A percentile compares a stretch with the other conserved stretches of the same genome.
Evolutionary conservation across 2,329 filamentous ascomycete genomes (phyloP).

Genomic region (Colletotrichum filicis): DNA sequence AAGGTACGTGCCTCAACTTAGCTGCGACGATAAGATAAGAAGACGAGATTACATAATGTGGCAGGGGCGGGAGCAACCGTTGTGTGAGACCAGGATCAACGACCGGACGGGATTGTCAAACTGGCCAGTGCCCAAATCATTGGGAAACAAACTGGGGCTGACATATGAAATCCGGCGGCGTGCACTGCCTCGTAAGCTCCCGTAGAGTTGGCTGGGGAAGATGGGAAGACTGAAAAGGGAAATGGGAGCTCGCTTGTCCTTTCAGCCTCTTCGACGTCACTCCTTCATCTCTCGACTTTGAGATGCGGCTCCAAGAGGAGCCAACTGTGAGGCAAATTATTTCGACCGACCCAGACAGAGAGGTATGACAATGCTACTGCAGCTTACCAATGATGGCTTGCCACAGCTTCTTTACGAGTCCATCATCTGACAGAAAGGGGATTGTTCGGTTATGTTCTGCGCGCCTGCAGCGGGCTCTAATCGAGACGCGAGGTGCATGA

Average conservation of each 20-base stretch:
- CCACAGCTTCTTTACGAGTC: conserved; percentile 16
- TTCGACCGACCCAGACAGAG: background rate
- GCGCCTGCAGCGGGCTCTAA: conserved; percentile 8
- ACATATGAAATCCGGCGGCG: background rate
- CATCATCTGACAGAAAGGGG: conserved; percentile 20
- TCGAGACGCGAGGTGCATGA: conserved; percentile 5
- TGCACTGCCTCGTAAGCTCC: conserved; percentile 20
- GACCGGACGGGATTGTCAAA: background rate
- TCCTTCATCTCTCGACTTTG: background rate
- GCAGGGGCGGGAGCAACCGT: conserved; percentile 23
- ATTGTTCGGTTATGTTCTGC: background rate
- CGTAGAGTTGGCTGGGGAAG: conserved; percentile 12
- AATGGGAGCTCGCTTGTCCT: background rate
- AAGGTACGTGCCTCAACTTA: background rate
- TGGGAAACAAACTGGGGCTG: background rate
- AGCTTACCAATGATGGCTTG: conserved; percentile 25
- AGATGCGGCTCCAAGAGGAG: background rate
- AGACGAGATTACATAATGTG: conserved; percentile 14
- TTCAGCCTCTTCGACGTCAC: conserved; percentile 23
- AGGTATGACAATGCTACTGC: background rate
- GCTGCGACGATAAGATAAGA: conserved; percentile 24
- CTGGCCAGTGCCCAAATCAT: background rate
- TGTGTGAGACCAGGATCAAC: conserved; percentile 13
- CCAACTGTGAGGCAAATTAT: background rate
- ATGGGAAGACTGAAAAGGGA: background rate